A percentile compares a stretch with the other conserved stretches of the same genome.
phyloP scores from a whole-genome alignment of 2,329 filamentous ascomycete genomes.

The Aspergillus pseudoterreus region DNA sequence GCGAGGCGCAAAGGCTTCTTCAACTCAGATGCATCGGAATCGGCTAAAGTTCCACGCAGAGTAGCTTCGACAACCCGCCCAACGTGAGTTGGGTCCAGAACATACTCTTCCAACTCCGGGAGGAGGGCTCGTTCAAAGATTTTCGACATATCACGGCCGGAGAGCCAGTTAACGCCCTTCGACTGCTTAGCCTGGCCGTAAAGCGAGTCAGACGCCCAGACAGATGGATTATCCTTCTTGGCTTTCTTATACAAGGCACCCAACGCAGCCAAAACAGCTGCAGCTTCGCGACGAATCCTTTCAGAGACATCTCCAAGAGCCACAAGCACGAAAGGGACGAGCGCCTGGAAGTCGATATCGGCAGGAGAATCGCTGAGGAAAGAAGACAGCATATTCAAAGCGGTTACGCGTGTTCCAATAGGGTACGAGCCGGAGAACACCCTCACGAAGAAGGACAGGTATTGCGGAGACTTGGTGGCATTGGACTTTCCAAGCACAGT shows the following conservation, averaged over 20 bases:
- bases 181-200: conserved; percentile 58
- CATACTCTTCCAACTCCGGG: conserved; percentile 77
- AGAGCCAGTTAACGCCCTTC: conserved; percentile 54
- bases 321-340: conserved; percentile 76
- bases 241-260: conserved; percentile 47
- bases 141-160: conserved; percentile 54
- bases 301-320: conserved; percentile 73
- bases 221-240: conserved; percentile 38
- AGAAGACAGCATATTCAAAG: conserved; percentile 62
- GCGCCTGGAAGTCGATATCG: conserved; percentile 66
- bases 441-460: conserved; percentile 70
- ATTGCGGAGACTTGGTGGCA: conserved; percentile 61
- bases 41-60: conserved; percentile 50
- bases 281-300: conserved; percentile 71
- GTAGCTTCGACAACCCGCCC: conserved; percentile 58
- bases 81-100: conserved; percentile 73
- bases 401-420: conserved; percentile 63
- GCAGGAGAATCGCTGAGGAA: conserved; percentile 46
- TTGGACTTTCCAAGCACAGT: conserved; percentile 32
- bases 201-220: conserved; percentile 61
- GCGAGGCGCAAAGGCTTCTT: conserved; percentile 62
- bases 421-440: conserved; percentile 72
- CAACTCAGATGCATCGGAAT: conserved; percentile 49
- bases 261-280: conserved; percentile 61
- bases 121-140: conserved; percentile 66